Evolutionary conservation across 768 basidiomycete genomes (phyloP).

Genomic region (Leucocoprinus leucothites): DNA sequence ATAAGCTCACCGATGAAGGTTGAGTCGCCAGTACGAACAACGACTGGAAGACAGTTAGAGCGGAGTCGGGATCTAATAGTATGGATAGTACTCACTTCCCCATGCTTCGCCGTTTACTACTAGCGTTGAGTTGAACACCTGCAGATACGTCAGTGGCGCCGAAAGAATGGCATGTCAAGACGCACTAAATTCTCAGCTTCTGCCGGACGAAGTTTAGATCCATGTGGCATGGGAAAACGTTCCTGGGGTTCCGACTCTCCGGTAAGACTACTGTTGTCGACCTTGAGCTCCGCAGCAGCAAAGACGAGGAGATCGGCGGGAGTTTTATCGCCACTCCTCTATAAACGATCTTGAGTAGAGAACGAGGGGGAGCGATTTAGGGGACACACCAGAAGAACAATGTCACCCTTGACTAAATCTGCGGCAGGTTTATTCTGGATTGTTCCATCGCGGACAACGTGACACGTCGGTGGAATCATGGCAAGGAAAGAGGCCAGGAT

Average conservation of each 20-base stretch:
- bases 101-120: constrained; percentile 69
- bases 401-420: constrained; percentile 62
- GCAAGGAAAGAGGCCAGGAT: constrained; percentile 71
- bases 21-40: constrained; percentile 65
- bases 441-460: constrained; percentile 55
- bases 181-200: constrained; percentile 66
- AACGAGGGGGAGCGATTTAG: too few species aligned
- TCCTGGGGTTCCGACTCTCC: constrained; percentile 73
- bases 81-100: constrained; percentile 43
- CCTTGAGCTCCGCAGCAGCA: constrained; percentile 58
- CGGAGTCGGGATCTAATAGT: neutral
- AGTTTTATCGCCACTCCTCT: constrained; percentile 70
- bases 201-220: constrained; percentile 45
- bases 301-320: constrained; percentile 66
- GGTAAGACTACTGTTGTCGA: constrained; percentile 69
- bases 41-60: constrained; percentile 34
- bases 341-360: neutral
- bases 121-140: constrained; percentile 72
- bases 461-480: constrained; percentile 70
- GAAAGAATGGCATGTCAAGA: neutral
- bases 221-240: constrained; percentile 43
- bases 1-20: constrained; percentile 54
- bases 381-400: constrained; percentile 55
- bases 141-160: neutral
- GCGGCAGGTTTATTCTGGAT: constrained; percentile 56